Percentiles rank a stretch among this genome's conserved stretches.
These are phyloP conservation scores for Dactylellina drechsleri DNA, from an alignment of 2,329 filamentous ascomycete species.

Conservation along the genomic window DNA sequence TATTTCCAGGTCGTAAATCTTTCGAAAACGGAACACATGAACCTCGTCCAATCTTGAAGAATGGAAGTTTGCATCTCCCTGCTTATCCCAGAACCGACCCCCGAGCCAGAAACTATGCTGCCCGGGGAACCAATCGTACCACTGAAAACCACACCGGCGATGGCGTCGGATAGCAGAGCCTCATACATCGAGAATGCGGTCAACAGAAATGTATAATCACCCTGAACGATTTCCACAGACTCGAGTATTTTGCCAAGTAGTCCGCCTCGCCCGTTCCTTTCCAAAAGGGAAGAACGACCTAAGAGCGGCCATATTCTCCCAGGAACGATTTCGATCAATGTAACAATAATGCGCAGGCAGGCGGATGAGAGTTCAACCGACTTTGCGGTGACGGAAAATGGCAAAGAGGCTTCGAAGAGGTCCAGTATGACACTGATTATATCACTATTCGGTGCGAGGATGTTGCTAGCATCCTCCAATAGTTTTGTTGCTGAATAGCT, in stretches of 20 bases:
- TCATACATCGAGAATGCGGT: slow-evolving; percentile 79
- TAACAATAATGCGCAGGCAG: slow-evolving; percentile 82
- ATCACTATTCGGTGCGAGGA: slow-evolving; percentile 70
- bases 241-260: slow-evolving; percentile 81
- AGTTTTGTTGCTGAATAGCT: slow-evolving; percentile 60
- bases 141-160: slow-evolving; percentile 71
- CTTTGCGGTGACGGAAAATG: slow-evolving; percentile 68
- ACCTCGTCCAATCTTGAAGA: slow-evolving; percentile 70
- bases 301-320: slow-evolving; percentile 91
- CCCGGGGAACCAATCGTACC: slow-evolving; percentile 68
- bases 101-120: slow-evolving; percentile 65
- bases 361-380: slow-evolving; percentile 75
- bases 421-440: slow-evolving; percentile 84
- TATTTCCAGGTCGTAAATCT: slow-evolving; percentile 89
- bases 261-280: slow-evolving; percentile 78
- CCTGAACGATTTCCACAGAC: slow-evolving; percentile 80
- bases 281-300: slow-evolving; percentile 80
- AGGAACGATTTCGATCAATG: slow-evolving; percentile 76
- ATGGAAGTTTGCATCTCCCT: slow-evolving; percentile 57
- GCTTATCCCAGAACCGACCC: slow-evolving; percentile 56
- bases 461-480: slow-evolving; percentile 70
- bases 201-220: slow-evolving; percentile 79
- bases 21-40: slow-evolving; percentile 83
- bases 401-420: slow-evolving; percentile 74
- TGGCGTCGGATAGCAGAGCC: slow-evolving; percentile 78